These are phyloP conservation scores for Juglanconis sp. DNA, from an alignment of 2,329 filamentous ascomycete species.

Conservation along the genomic window DNA sequence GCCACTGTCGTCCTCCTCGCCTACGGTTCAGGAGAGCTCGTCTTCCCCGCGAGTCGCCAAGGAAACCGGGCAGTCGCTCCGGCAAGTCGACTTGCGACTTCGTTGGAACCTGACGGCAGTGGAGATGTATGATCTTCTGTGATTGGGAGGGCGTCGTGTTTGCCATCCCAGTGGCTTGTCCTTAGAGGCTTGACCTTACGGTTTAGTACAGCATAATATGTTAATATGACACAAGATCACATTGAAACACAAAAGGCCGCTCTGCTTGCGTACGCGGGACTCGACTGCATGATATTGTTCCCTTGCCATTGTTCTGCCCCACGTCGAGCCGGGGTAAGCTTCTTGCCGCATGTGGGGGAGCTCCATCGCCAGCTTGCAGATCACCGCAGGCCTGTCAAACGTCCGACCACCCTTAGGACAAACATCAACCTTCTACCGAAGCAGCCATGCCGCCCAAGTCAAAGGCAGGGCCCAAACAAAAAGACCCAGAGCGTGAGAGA, in stretches of 20 bases:
- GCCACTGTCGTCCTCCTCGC: not conserved
- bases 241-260: not conserved
- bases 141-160: not conserved
- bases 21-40: not conserved
- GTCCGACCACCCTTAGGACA: not conserved
- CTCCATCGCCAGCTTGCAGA: slow-evolving; percentile 1
- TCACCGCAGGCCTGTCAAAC: not conserved
- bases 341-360: not conserved
- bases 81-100: not conserved
- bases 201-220: not conserved
- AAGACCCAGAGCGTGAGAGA: slow-evolving; percentile 16
- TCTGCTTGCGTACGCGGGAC: not conserved
- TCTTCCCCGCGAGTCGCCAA: too few relatives aligned
- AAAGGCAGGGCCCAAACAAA: slow-evolving; percentile 18
- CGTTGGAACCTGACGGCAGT: not conserved
- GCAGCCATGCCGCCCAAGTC: slow-evolving; percentile 20
- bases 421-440: not conserved
- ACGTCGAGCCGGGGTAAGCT: not conserved
- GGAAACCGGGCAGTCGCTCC: not conserved
- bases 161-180: not conserved
- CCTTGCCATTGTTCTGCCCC: not conserved
- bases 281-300: not conserved
- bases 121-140: too few relatives aligned
- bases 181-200: not conserved
- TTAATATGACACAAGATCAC: not conserved